These are phyloP conservation scores for Deinandra increscens DNA, from an alignment of 129 eudicot species.

Conservation along the genomic window DNA sequence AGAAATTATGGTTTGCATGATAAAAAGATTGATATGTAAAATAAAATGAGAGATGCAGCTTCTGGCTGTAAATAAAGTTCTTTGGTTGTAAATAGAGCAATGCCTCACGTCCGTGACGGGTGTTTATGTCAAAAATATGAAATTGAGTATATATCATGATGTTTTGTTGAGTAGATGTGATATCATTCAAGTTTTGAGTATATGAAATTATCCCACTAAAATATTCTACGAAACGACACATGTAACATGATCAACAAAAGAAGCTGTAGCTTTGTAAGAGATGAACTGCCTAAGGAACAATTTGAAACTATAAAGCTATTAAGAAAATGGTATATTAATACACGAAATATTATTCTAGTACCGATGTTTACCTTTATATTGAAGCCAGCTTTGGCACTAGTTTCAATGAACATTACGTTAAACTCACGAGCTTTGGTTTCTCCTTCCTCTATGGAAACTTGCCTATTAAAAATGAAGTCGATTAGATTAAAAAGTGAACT, in stretches of 20 bases:
- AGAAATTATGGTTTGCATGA: too few relatives aligned
- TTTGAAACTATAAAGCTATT: background rate
- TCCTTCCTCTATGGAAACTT: constrained; percentile 82
- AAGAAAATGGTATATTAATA: background rate
- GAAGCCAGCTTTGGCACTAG: constrained; percentile 91
- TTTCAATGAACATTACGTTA: constrained; percentile 77
- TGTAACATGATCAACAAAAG: background rate
- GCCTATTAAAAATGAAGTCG: constrained; percentile 42
- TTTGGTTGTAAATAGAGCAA: too few relatives aligned
- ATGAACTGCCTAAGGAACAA: background rate
- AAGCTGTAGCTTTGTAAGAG: too few relatives aligned
- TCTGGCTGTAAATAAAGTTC: too few relatives aligned
- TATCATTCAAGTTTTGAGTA: background rate
- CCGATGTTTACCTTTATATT: constrained; percentile 56
- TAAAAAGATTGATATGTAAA: too few relatives aligned
- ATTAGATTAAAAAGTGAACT: background rate
- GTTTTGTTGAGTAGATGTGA: background rate
- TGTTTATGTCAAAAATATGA: background rate
- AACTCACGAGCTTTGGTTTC: constrained; percentile 80
- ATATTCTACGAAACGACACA: background rate
- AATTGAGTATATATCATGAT: background rate
- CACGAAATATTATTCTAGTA: background rate
- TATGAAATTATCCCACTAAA: background rate
- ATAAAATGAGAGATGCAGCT: too few relatives aligned
- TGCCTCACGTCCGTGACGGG: background rate